Evolutionary conservation across 768 basidiomycete genomes (phyloP).

Genomic region (Boletus sensibilis): DNA sequence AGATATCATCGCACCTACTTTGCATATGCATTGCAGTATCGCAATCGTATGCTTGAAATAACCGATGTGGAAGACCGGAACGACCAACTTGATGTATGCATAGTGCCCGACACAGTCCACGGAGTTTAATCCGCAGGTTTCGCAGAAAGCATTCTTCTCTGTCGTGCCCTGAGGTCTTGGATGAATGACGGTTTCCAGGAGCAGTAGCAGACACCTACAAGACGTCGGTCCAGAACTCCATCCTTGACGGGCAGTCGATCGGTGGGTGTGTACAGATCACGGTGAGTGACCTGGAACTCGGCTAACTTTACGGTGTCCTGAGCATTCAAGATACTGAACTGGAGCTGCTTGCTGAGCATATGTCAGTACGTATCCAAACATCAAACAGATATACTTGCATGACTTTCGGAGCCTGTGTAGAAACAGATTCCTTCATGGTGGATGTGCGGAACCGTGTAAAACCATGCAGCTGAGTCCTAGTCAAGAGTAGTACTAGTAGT

Average conservation of each 20-base stretch:
- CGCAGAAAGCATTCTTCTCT: slow-evolving; percentile 89
- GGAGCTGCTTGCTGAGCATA: slow-evolving; percentile 78
- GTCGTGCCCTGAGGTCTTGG: slow-evolving; percentile 72
- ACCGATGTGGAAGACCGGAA: slow-evolving; percentile 98
- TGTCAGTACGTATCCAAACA: slow-evolving; percentile 3
- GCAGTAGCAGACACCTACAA: slow-evolving; percentile 50
- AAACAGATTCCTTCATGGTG: slow-evolving; percentile 75
- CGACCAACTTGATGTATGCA: slow-evolving; percentile 94
- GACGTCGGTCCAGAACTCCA: slow-evolving; percentile 89
- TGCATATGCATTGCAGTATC: slow-evolving; percentile 95
- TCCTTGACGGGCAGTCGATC: slow-evolving; percentile 85
- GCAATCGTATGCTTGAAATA: slow-evolving; percentile 96
- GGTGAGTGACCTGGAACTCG: slow-evolving; percentile 93
- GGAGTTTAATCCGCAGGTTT: slow-evolving; percentile 89
- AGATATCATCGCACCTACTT: slow-evolving; percentile 46
- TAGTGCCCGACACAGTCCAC: slow-evolving; percentile 98
- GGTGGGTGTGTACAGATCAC: slow-evolving; percentile 84
- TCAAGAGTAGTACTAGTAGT: too few relatives aligned
- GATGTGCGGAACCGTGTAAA: neutral
- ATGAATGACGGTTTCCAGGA: neutral
- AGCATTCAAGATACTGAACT: slow-evolving; percentile 90
- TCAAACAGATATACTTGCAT: slow-evolving; percentile 49
- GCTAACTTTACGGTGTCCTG: slow-evolving; percentile 96
- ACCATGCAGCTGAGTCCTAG: neutral
- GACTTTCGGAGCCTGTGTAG: slow-evolving; percentile 78